phyloP scores from a whole-genome alignment of 352 stramenopile genomes.

The Phytophthora macrochlamydospora region DNA sequence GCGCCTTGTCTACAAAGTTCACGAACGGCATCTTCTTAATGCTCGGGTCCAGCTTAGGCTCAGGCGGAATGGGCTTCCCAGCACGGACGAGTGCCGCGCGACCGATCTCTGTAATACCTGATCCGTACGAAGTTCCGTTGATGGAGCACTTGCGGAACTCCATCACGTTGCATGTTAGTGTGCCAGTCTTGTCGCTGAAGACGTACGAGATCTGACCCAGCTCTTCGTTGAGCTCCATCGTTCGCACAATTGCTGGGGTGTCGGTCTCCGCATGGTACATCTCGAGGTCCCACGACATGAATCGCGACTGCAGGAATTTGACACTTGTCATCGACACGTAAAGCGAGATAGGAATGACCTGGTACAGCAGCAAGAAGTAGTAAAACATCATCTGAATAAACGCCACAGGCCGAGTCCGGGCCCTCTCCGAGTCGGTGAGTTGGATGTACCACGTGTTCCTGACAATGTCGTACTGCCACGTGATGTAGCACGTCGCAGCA shows the following conservation, averaged over 20 bases:
- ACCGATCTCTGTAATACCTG: slow-evolving; percentile 83
- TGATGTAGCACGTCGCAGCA: slow-evolving; percentile 76
- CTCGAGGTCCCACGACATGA: slow-evolving; percentile 87
- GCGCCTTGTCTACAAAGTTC: slow-evolving; percentile 74
- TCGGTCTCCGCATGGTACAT: slow-evolving; percentile 94
- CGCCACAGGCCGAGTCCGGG: slow-evolving; percentile 48
- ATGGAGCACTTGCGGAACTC: slow-evolving; percentile 95
- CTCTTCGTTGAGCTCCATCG: slow-evolving; percentile 92
- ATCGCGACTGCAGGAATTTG: slow-evolving; percentile 87
- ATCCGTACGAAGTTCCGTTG: slow-evolving; percentile 91
- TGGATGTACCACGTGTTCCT: slow-evolving; percentile 81
- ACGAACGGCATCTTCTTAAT: slow-evolving; percentile 71
- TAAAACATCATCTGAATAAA: slow-evolving; percentile 93
- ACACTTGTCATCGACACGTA: slow-evolving; percentile 93
- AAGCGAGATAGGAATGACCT: slow-evolving; percentile 93
- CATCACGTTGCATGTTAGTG: slow-evolving; percentile 94
- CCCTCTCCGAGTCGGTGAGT: slow-evolving; percentile 35
- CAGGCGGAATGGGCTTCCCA: slow-evolving; percentile 61
- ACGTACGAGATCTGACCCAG: slow-evolving; percentile 91
- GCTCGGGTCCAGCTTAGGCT: slow-evolving; percentile 63
- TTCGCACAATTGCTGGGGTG: slow-evolving; percentile 84
- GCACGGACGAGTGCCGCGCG: slow-evolving; percentile 61
- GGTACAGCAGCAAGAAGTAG: slow-evolving; percentile 91
- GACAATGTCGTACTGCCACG: slow-evolving; percentile 78
- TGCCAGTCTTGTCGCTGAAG: slow-evolving; percentile 94